Evolutionary conservation across 305 asterid genomes (phyloP), one percentile per base, ranked within the genome.

Genomic region (Fraxinus nigra): DNA sequence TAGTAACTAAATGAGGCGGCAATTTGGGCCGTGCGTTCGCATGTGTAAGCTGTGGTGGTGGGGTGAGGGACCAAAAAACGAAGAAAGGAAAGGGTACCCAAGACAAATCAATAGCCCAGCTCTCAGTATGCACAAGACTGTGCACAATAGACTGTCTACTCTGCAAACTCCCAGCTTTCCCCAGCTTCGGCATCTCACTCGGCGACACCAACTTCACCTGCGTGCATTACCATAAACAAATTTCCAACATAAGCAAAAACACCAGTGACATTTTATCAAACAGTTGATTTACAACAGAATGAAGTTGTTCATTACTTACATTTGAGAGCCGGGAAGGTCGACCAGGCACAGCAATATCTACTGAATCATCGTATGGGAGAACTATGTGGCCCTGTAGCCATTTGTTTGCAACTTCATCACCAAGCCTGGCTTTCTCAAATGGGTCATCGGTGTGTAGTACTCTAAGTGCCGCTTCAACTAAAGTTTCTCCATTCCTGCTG

Each of bases 51-150:
- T 46, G 1, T 0, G n/a, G 54, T 13, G 54, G 54, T 13, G n/a
- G 63, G 22, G 24, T n/a, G 22, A 5, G 63, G 24, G 63, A n/a
- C 24, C 22, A 1, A n/a, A n/a, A 51, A 51, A 4, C 0, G 7
- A 80, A 28, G 26, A 81, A 34, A 67, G 61, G 37, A 28, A 1
- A 30, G 46, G 74, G 38, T 91, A 95, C 98, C 99, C 99, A 95
- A 76, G 99, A 94, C 81, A 95, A 91, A 90, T 94, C 99, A 82
- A 95, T 90, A 51, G 99, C 99, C 98, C 99, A 95, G 88, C 99
- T 95, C 81, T 95, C 99, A 33, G 91, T 95, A 82, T 95, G 97
- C 84, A 90, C 97, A 79, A 94, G 98, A 80, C 99, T 95, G 54
- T 95, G 98, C 81, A 95, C 94, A 84, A 95, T 88, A 75, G 99